Percentiles rank a stretch among this genome's conserved stretches.
phyloP scores from a whole-genome alignment of 2,329 filamentous ascomycete genomes.

The Cryphonectria naterciae region DNA sequence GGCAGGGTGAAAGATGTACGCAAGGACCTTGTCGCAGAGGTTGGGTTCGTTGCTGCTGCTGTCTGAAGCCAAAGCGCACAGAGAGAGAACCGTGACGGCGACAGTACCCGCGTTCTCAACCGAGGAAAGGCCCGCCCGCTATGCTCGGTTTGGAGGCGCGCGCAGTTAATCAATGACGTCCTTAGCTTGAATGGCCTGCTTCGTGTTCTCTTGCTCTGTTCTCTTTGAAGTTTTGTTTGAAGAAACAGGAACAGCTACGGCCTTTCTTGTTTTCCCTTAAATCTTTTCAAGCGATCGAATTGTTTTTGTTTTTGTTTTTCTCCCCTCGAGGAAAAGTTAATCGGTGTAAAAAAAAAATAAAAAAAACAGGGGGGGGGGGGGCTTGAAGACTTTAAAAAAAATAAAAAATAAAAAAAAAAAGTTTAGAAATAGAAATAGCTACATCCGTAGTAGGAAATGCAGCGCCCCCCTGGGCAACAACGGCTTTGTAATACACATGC shows the following conservation, averaged over 20 bases:
- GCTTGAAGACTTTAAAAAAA: not conserved
- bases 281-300: not conserved
- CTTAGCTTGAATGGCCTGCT: not conserved
- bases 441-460: too few relatives aligned
- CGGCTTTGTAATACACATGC: constrained; percentile 7
- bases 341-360: not conserved
- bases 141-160: not conserved
- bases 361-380: too few relatives aligned
- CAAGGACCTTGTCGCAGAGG: not conserved
- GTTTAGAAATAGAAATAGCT: not conserved
- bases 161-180: constrained; percentile 11
- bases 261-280: not conserved
- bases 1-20: not conserved
- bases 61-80: not conserved
- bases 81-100: not conserved
- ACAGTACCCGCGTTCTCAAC: not conserved
- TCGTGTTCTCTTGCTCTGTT: not conserved
- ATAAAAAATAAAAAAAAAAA: not conserved
- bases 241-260: not conserved
- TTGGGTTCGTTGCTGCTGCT: not conserved
- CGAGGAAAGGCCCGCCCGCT: not conserved
- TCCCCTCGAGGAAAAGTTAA: not conserved
- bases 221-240: not conserved
- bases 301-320: not conserved
- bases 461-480: not conserved